Evolutionary conservation across 2,329 filamentous ascomycete species (phyloP), one percentile per base, ranked within the genome.

Genomic region (Diplodia corticola): DNA sequence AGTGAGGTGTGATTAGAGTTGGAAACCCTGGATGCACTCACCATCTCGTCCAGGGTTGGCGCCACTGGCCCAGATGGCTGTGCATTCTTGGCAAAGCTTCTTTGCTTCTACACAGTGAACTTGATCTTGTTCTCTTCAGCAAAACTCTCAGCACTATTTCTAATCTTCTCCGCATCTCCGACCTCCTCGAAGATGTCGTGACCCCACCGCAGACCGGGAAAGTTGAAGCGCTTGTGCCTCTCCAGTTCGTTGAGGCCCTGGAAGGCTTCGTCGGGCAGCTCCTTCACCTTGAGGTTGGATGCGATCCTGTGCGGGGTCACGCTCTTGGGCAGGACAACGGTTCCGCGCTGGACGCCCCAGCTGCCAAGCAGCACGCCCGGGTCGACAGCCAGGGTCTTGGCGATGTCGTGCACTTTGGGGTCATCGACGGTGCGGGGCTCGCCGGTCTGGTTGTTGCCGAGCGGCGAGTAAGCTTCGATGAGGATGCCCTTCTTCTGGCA

Each of bases 321-420:
- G 64, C 74, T 76, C 86, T 94, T 94, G 71, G 91, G 91, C 73
- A 95, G 95, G 72, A 95, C 90, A 51, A 91, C 90, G 65, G 95
- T 83, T 37, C 88, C 88, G 60, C 72, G 85, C 84, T 96, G 92
- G n/a, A 92, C 96, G 20, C 91, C 88, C 93, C 93, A 97, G 72
- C 92, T 86, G 71, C 97, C 84, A 68, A 96, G 84, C 33, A 96
- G 84, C 84, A 97, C 92, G 17, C 91, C 90, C 5, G 91, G 84
- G 9, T 88, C 87, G 83, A 90, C 92, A 76, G 81, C 81, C 69
- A 91, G 82, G 82, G 90, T 92, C 73, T 84, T 78, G 20, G 91
- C 89, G 69, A 93, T 84, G 57, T 73, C 76, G 71, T 84, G 87
- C 77, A 96, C 83, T 64, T 84, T 79, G 22, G 85, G 79, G 77